Percentiles rank a stretch among this genome's conserved stretches.
These are phyloP conservation scores for Microdochium paspali DNA, from an alignment of 2,329 filamentous ascomycete species.

Conservation along the genomic window DNA sequence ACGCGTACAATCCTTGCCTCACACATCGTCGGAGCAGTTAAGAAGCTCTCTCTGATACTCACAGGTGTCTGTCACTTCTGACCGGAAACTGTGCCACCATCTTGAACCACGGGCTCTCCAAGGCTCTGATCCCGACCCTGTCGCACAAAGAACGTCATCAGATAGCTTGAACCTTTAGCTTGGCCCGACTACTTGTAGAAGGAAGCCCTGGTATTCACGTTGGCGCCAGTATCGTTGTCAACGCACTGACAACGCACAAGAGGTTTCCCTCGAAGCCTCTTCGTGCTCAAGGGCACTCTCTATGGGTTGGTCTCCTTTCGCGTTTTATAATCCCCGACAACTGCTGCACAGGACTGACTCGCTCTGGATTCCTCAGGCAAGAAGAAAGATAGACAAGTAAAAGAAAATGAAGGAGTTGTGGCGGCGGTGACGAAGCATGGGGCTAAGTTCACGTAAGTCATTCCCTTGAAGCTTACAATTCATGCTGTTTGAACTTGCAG, in stretches of 20 bases:
- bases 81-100: too few relatives aligned
- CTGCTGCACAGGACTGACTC: constrained; percentile 14
- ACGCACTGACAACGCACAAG: not conserved
- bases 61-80: too few relatives aligned
- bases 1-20: too few relatives aligned
- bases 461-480: not conserved
- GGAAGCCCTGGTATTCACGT: not conserved
- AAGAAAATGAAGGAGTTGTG: constrained; percentile 22
- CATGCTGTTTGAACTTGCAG: constrained; percentile 3
- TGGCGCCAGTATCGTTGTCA: not conserved
- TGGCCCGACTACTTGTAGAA: not conserved
- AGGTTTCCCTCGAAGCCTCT: not conserved
- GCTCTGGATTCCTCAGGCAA: constrained; percentile 19
- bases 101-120: not conserved
- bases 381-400: constrained; percentile 24
- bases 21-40: too few relatives aligned
- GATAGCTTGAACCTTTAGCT: not conserved
- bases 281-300: not conserved
- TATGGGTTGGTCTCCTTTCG: too few relatives aligned
- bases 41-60: too few relatives aligned
- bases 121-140: not conserved
- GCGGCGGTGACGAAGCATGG: constrained; percentile 25
- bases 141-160: not conserved
- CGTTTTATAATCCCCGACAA: too few relatives aligned
- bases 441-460: constrained; percentile 21